Conservation (phyloP, 2,329 filamentous ascomycete species). For the Aspergillus pseudoglaucus region DNA sequence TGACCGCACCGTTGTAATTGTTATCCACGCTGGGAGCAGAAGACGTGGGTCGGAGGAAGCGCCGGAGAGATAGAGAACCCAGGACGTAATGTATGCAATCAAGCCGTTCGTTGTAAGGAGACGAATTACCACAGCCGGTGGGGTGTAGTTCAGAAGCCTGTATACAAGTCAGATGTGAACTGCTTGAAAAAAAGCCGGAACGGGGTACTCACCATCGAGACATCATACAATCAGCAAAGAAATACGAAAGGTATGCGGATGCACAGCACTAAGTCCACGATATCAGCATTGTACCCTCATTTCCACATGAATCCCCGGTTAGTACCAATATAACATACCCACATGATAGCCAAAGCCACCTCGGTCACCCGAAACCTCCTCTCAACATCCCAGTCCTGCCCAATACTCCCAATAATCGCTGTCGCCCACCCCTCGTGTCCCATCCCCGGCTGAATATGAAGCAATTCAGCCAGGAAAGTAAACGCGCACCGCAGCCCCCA, state of each 20-base stretch:
- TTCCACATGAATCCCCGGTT: conserved; percentile 13
- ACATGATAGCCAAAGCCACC: conserved; percentile 65
- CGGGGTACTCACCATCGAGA: conserved; percentile 59
- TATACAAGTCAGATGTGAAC: conserved; percentile 1
- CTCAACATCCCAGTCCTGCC: conserved; percentile 40
- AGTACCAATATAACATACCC: conserved; percentile 52
- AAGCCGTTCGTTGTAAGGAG: conserved; percentile 68
- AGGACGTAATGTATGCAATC: conserved; percentile 69
- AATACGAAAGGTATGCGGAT: conserved; percentile 71
- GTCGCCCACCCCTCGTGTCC: conserved; percentile 37
- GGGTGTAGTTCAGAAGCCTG: conserved; percentile 79
- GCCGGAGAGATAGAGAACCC: conserved; percentile 63
- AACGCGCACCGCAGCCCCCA: conserved; percentile 65
- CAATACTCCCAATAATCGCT: conserved; percentile 31
- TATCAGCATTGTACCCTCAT: conserved; percentile 2
- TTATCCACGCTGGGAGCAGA: conserved; percentile 70
- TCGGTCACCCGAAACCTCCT: conserved; percentile 56
- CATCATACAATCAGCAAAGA: conserved; percentile 81
- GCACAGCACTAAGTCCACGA: conserved; percentile 58
- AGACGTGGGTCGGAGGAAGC: conserved; percentile 64
- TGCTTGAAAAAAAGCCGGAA: not conserved
- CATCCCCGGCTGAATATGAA: conserved; percentile 42
- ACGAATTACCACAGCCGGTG: conserved; percentile 68
- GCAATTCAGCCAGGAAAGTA: conserved; percentile 60
- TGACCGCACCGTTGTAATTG: conserved; percentile 60